Conservation (phyloP, 169 alveolate genomes). For the Perkinsus marinus region DNA sequence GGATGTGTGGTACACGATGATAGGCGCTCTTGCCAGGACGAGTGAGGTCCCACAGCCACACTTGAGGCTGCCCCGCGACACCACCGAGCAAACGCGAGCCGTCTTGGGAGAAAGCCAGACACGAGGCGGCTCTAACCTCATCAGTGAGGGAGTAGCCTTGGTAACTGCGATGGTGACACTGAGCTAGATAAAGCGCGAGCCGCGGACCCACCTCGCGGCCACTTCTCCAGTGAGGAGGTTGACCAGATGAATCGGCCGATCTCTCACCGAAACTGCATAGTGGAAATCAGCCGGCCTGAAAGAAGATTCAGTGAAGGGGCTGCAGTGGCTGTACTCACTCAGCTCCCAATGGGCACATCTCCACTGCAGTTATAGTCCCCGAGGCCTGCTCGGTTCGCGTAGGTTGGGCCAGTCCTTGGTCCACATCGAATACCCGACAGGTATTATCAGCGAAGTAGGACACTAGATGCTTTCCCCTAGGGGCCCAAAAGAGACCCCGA, state of each 20-base stretch:
- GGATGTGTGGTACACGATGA: background rate
- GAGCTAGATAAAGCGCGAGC: background rate
- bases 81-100: background rate
- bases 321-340: background rate
- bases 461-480: background rate
- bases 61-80: background rate
- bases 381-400: background rate
- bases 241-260: background rate
- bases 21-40: background rate
- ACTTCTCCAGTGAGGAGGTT: background rate
- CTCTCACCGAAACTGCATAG: background rate
- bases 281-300: background rate
- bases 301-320: background rate
- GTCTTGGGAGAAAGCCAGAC: background rate
- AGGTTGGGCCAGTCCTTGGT: background rate
- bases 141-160: background rate
- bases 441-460: background rate
- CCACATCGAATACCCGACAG: background rate
- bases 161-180: background rate
- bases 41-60: background rate
- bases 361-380: background rate
- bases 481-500: background rate
- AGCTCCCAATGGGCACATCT: background rate
- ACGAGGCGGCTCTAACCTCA: background rate
- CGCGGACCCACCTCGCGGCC: background rate